These are phyloP conservation scores for Leishmania tropica DNA, from an alignment of 208 protist species.

Conservation along the genomic window DNA sequence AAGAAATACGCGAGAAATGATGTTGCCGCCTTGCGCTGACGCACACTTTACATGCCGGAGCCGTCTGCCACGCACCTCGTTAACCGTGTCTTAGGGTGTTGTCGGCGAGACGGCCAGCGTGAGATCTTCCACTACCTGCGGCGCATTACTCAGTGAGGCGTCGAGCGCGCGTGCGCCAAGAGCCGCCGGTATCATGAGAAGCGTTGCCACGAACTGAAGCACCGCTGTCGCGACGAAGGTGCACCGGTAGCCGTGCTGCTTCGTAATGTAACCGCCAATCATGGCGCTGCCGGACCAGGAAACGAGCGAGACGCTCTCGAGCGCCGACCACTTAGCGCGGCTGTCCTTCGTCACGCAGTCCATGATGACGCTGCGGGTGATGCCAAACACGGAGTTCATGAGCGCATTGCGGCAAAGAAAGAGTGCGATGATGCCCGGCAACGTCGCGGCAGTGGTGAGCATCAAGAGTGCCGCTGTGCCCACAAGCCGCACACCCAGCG, in stretches of 20 bases:
- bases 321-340: constrained; percentile 62
- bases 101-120: background rate
- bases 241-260: constrained; percentile 42
- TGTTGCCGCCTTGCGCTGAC: background rate
- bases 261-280: constrained; percentile 51
- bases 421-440: constrained; percentile 16
- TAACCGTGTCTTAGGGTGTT: background rate
- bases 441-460: constrained; percentile 17
- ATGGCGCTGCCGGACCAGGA: constrained; percentile 73
- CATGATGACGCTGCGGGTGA: constrained; percentile 78
- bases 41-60: background rate
- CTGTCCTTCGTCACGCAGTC: constrained; percentile 48
- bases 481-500: constrained; percentile 36
- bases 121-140: background rate
- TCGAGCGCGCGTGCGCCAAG: constrained; percentile 30
- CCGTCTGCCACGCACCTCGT: background rate
- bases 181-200: constrained; percentile 44
- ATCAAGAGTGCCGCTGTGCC: constrained; percentile 39
- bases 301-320: constrained; percentile 67
- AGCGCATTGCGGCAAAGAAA: constrained; percentile 55
- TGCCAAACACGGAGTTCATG: constrained; percentile 67
- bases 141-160: background rate
- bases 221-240: constrained; percentile 57
- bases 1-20: background rate
- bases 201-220: constrained; percentile 40